Evolutionary conservation across 352 stramenopile species (phyloP).

Genomic region (Pythium brassicae): DNA sequence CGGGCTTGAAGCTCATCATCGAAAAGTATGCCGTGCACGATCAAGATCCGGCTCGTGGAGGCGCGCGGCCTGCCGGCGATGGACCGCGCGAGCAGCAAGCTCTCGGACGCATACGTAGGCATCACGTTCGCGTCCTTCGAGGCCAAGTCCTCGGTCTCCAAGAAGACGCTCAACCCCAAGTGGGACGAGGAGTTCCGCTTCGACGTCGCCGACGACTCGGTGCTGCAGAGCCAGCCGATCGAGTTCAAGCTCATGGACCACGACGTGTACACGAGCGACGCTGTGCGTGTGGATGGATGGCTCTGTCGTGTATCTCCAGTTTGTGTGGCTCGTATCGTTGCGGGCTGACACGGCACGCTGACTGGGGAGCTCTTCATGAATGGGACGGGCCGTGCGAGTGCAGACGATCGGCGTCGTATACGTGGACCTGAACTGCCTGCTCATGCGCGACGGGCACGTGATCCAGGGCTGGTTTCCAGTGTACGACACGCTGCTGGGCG

Average conservation of each 20-base stretch:
- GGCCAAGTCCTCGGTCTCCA: constrained; percentile 86
- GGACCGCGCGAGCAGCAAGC: constrained; percentile 76
- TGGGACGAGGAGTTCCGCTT: constrained; percentile 99
- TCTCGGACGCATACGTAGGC: constrained; percentile 82
- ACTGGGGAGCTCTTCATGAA: no score
- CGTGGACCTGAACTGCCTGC: constrained; percentile 97
- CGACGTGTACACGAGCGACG: constrained; percentile 92
- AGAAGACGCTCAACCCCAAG: constrained; percentile 93
- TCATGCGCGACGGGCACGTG: constrained; percentile 90
- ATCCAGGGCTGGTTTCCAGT: constrained; percentile 98
- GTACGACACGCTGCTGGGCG: constrained; percentile 96
- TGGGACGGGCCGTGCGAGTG: no score
- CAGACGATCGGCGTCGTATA: constrained; percentile 96
- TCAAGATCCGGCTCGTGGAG: constrained; percentile 89
- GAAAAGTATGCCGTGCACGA: constrained; percentile 77
- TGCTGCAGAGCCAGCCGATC: constrained; percentile 97
- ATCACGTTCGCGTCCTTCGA: constrained; percentile 87
- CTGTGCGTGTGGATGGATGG: constrained; percentile 24
- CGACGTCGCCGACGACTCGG: constrained; percentile 96
- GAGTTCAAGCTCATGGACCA: constrained; percentile 97
- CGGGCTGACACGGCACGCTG: no score
- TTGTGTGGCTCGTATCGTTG: background rate
- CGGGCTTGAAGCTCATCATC: background rate
- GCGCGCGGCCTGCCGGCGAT: constrained; percentile 85
- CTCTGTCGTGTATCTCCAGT: no score